Conservation (phyloP, 1,139 yeast genomes). For the Candida mesenterica region DNA sequence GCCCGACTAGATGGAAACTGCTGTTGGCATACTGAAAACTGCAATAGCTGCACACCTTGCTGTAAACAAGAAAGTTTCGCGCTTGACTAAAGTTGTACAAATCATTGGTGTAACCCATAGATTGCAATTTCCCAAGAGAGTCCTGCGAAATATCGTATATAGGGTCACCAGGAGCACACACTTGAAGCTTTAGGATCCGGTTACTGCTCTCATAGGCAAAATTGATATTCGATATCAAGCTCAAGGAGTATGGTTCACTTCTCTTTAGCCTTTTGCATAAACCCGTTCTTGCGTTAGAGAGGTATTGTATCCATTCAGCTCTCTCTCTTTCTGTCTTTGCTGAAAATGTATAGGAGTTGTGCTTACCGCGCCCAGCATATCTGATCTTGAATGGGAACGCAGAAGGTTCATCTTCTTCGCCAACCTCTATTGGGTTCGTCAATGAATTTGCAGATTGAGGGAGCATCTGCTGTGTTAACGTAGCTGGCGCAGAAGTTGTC, state of each 20-base stretch:
- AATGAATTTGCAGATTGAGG: conserved; percentile 2
- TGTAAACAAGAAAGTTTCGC: conserved; percentile 23
- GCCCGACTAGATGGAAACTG: conserved; percentile 33
- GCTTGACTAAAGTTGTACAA: conserved; percentile 25
- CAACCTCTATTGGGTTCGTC: not conserved
- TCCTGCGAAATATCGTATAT: conserved; percentile 46
- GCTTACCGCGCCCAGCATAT: conserved; percentile 46
- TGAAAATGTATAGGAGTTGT: conserved; percentile 52
- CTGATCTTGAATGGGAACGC: conserved; percentile 40
- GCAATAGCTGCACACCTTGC: conserved; percentile 28
- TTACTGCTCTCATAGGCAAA: conserved; percentile 63
- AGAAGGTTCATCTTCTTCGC: conserved; percentile 39
- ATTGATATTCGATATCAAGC: conserved; percentile 54
- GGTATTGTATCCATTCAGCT: conserved; percentile 56
- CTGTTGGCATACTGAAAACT: conserved; percentile 27
- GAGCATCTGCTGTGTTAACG: conserved; percentile 1
- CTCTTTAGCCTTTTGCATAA: conserved; percentile 44
- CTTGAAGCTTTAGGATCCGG: conserved; percentile 56
- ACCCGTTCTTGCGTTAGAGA: conserved; percentile 54
- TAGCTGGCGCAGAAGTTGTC: conserved; percentile 7
- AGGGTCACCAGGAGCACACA: conserved; percentile 63
- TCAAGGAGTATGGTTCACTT: conserved; percentile 55
- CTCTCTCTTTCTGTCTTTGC: conserved; percentile 56
- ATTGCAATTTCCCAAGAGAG: conserved; percentile 20
- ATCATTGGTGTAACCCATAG: conserved; percentile 28